These are phyloP conservation scores for Adansonia digitata DNA, from an alignment of 345 rosid genomes.

Conservation along the genomic window DNA sequence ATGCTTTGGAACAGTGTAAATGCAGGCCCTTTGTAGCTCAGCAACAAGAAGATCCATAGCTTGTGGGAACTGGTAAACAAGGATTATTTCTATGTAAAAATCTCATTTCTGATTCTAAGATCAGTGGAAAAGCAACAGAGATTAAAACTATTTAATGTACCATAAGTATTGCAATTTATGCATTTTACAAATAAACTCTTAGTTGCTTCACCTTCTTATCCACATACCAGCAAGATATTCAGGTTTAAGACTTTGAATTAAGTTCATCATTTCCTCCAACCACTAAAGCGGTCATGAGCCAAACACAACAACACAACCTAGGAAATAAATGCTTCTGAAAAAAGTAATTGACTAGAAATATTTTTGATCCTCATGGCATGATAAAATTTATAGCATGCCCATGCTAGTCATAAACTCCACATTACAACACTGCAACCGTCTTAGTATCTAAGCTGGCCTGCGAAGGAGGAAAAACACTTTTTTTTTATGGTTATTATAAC, in stretches of 20 bases:
- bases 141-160: neutral
- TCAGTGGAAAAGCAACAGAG: neutral
- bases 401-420: neutral
- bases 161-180: neutral
- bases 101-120: neutral
- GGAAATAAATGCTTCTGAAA: neutral
- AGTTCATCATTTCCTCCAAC: neutral
- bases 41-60: constrained; percentile 84
- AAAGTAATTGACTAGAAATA: neutral
- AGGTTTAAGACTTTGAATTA: neutral
- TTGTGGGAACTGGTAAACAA: constrained; percentile 55
- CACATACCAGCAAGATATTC: neutral
- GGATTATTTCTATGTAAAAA: neutral
- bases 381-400: neutral
- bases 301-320: neutral
- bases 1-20: constrained; percentile 89
- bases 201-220: neutral
- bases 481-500: neutral
- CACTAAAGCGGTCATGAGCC: neutral
- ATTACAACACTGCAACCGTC: neutral
- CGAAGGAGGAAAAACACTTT: neutral
- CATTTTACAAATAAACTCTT: neutral
- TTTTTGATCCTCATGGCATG: neutral
- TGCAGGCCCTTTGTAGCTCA: constrained; percentile 79
- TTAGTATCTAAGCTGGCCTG: neutral